These are phyloP conservation scores for Aspergillus novoparasiticus DNA, from an alignment of 2,329 filamentous ascomycete species.

Conservation along the genomic window DNA sequence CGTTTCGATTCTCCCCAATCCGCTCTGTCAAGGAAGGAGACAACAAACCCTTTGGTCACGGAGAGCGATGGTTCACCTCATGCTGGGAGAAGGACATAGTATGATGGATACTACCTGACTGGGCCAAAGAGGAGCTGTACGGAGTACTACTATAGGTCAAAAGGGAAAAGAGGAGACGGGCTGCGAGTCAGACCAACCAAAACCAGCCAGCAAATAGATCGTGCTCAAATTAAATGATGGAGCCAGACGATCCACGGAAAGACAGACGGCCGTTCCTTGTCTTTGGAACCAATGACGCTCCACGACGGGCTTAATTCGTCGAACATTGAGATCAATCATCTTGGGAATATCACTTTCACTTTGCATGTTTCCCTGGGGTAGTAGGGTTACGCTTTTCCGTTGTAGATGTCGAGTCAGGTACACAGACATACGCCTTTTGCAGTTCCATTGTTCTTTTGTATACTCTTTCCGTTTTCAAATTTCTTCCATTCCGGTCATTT, in stretches of 20 bases:
- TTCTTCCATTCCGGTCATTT: not conserved
- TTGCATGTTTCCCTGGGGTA: not conserved
- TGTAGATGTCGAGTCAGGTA: not conserved
- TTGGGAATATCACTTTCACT: not conserved
- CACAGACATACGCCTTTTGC: not conserved
- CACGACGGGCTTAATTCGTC: not conserved
- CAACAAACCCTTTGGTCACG: not conserved
- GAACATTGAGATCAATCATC: slow-evolving; percentile 4
- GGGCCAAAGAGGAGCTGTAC: not conserved
- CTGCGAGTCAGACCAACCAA: slow-evolving; percentile 17
- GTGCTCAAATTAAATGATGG: slow-evolving; percentile 17
- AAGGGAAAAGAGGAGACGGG: slow-evolving; percentile 10
- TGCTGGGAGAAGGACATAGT: not conserved
- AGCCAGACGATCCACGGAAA: slow-evolving; percentile 24
- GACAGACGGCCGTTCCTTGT: slow-evolving; percentile 24
- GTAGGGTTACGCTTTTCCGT: not conserved
- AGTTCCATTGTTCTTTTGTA: not conserved
- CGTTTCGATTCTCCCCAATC: not conserved
- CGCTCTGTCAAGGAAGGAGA: not conserved
- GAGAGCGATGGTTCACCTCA: not conserved
- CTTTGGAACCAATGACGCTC: slow-evolving; percentile 17
- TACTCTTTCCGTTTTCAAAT: not conserved
- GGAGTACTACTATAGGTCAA: not conserved
- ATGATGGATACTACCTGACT: not conserved
- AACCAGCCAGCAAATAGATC: slow-evolving; percentile 17